These are phyloP conservation scores for Diaporthe ilicicola DNA, from an alignment of 2,329 filamentous ascomycete genomes.

Conservation along the genomic window DNA sequence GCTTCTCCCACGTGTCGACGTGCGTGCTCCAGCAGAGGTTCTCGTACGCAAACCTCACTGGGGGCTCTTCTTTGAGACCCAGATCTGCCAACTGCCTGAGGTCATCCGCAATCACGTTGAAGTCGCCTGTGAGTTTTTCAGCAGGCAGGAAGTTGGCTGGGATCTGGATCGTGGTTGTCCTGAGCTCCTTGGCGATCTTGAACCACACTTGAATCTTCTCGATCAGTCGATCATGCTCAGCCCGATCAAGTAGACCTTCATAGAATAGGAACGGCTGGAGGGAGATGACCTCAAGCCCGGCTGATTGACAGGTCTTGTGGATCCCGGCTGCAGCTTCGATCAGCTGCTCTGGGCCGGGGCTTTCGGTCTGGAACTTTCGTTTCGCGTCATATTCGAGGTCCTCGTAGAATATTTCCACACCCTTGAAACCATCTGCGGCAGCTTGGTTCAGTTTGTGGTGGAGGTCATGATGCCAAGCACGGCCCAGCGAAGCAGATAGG, in stretches of 20 bases:
- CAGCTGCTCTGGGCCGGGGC: conserved; percentile 47
- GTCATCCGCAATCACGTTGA: conserved; percentile 61
- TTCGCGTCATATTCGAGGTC: conserved; percentile 57
- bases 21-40: conserved; percentile 67
- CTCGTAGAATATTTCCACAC: conserved; percentile 71
- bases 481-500: neutral
- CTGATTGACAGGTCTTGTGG: conserved; percentile 53
- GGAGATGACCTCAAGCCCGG: conserved; percentile 57
- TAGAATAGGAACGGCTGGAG: conserved; percentile 72
- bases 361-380: neutral
- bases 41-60: conserved; percentile 68
- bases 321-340: conserved; percentile 56
- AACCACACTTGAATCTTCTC: conserved; percentile 68
- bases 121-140: conserved; percentile 41
- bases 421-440: conserved; percentile 52
- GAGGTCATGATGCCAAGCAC: conserved; percentile 4
- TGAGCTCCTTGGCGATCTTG: conserved; percentile 59
- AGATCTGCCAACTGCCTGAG: conserved; percentile 64
- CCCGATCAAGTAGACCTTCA: conserved; percentile 60
- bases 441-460: neutral
- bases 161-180: conserved; percentile 70
- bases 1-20: conserved; percentile 66
- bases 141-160: conserved; percentile 64
- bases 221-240: conserved; percentile 56
- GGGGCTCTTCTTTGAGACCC: conserved; percentile 54